These are phyloP conservation scores for Quercus glauca DNA, from an alignment of 306 rosid species.

Conservation along the genomic window DNA sequence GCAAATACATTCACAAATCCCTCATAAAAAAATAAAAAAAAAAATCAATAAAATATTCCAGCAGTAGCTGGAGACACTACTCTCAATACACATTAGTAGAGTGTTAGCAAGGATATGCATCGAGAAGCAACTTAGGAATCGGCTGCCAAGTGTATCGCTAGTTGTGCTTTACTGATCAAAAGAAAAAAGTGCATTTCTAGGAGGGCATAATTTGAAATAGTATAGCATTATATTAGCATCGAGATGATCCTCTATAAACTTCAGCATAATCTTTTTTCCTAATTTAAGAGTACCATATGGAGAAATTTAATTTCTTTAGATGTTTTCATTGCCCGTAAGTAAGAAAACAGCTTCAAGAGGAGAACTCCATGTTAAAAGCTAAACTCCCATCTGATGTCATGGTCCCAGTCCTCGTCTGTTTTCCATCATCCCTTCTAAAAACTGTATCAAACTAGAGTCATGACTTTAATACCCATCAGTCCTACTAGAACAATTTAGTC, in stretches of 20 bases:
- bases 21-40: not conserved
- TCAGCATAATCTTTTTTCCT: not conserved
- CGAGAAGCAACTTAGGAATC: not conserved
- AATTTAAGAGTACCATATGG: not conserved
- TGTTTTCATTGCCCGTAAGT: not conserved
- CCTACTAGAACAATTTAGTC: not conserved
- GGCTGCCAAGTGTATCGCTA: not conserved
- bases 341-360: not conserved
- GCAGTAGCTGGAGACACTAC: not conserved
- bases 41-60: not conserved
- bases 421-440: not conserved
- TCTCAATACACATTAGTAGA: conserved; percentile 1
- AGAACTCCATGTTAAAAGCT: not conserved
- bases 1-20: conserved; percentile 25
- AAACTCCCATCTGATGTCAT: not conserved
- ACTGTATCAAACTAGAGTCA: not conserved
- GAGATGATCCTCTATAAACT: not conserved
- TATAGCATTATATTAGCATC: not conserved
- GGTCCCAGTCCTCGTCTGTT: not conserved
- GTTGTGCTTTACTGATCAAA: not conserved
- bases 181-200: not conserved
- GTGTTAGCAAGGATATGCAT: not conserved
- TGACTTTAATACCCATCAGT: not conserved
- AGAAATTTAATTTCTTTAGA: not conserved
- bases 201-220: not conserved